Evolutionary conservation across 2,329 filamentous ascomycete species (phyloP).

Genomic region (Knufia petricola): DNA sequence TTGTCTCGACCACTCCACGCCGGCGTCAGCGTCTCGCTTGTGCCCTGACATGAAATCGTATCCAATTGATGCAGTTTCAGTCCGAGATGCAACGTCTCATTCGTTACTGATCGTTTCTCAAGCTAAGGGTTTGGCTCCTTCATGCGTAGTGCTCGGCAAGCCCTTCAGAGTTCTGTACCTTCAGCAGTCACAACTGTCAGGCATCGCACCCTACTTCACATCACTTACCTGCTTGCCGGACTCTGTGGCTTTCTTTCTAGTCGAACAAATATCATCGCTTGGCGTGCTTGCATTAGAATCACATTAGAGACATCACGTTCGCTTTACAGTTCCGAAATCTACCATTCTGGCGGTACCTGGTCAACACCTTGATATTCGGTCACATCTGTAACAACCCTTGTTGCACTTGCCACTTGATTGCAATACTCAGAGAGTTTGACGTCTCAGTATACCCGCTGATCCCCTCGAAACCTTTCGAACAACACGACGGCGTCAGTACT

Average conservation of each 20-base stretch:
- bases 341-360: not conserved
- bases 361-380: not conserved
- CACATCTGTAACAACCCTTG: constrained; percentile 3
- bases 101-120: not conserved
- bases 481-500: not conserved
- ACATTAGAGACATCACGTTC: not conserved
- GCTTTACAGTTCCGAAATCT: not conserved
- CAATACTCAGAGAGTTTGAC: not conserved
- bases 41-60: not conserved
- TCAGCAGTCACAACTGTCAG: constrained; percentile 2
- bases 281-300: constrained; percentile 8
- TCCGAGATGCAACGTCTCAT: not conserved
- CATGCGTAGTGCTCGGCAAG: not conserved
- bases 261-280: not conserved
- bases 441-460: not conserved
- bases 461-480: not conserved
- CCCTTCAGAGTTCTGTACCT: not conserved
- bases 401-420: not conserved
- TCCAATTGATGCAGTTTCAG: constrained; percentile 7
- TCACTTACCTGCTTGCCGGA: not conserved
- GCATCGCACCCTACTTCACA: not conserved
- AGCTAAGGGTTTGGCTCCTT: not conserved
- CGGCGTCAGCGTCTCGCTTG: constrained; percentile 6
- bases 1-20: not conserved
- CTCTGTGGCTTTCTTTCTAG: not conserved